phyloP scores from a whole-genome alignment of 176 grass and related monocot species.

The Alopecurus myosuroides region DNA sequence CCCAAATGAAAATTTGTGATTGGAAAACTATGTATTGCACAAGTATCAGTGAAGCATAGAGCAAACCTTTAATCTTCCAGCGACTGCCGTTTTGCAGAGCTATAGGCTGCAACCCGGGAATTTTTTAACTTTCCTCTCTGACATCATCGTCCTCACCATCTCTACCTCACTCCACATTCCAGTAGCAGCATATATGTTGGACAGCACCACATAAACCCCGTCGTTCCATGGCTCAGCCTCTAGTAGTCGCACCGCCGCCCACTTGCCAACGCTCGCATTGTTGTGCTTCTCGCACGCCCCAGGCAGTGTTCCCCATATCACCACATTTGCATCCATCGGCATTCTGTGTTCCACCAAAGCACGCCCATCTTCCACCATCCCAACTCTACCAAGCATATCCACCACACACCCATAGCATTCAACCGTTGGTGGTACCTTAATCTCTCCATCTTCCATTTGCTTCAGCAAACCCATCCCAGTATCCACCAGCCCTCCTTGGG shows the following conservation, averaged over 20 bases:
- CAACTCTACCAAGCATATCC: constrained; percentile 54
- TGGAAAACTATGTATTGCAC: not conserved
- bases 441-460: constrained; percentile 32
- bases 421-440: constrained; percentile 18
- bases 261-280: constrained; percentile 29
- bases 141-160: constrained; percentile 41
- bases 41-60: constrained; percentile 2
- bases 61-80: not conserved
- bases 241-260: constrained; percentile 15
- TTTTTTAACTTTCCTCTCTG: constrained; percentile 30
- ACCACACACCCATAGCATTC: constrained; percentile 34
- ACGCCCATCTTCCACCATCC: constrained; percentile 25
- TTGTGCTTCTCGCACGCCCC: constrained; percentile 46
- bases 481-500: constrained; percentile 27
- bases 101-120: constrained; percentile 36
- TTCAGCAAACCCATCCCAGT: constrained; percentile 35
- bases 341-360: constrained; percentile 36
- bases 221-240: constrained; percentile 44
- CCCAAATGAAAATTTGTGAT: not conserved
- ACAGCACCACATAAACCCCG: constrained; percentile 46
- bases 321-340: constrained; percentile 37
- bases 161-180: constrained; percentile 37
- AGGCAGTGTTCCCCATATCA: constrained; percentile 50
- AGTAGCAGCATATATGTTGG: constrained; percentile 34
- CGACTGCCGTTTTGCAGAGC: not conserved